Evolutionary conservation across 1,284 basidiomycete species (phyloP).

Genomic region (Cronartium ribicola): DNA sequence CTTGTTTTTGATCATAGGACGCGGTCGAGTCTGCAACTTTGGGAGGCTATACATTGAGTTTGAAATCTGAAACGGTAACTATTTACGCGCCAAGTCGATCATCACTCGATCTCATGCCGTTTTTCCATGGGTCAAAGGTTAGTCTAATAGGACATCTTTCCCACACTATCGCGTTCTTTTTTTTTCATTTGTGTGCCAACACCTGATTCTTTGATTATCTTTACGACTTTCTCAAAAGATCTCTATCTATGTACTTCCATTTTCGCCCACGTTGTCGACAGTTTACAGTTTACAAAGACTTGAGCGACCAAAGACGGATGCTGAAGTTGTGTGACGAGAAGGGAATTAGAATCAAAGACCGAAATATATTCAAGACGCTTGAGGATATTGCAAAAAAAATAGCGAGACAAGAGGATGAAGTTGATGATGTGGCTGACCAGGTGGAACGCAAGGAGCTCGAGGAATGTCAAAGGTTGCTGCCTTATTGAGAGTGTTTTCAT

Average conservation of each 20-base stretch:
- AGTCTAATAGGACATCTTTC: no score
- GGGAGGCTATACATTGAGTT: constrained; percentile 78
- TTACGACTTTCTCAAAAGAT: no score
- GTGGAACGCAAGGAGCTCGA: constrained; percentile 51
- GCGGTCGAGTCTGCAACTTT: constrained; percentile 64
- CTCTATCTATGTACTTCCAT: constrained; percentile 81
- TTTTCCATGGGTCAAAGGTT: constrained; percentile 75
- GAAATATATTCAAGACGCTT: constrained; percentile 61
- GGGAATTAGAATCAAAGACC: constrained; percentile 66
- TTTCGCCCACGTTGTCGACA: constrained; percentile 63
- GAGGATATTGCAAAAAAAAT: constrained; percentile 50
- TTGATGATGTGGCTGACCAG: constrained; percentile 58
- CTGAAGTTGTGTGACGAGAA: constrained; percentile 76
- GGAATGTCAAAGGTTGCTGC: constrained; percentile 63
- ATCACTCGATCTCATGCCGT: constrained; percentile 75
- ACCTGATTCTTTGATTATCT: no score
- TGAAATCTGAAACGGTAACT: constrained; percentile 64
- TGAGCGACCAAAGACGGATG: constrained; percentile 63
- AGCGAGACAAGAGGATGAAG: constrained; percentile 54
- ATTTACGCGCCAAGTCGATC: constrained; percentile 67
- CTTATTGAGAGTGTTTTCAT: constrained; percentile 60
- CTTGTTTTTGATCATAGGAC: constrained; percentile 57
- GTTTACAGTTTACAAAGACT: constrained; percentile 64
- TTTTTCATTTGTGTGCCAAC: no score
- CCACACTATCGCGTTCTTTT: constrained; percentile 13